A percentile compares a stretch with the other conserved stretches of the same genome.
Conservation (phyloP, 2,329 filamentous ascomycete species). For the Aspergillus sp. region DNA sequence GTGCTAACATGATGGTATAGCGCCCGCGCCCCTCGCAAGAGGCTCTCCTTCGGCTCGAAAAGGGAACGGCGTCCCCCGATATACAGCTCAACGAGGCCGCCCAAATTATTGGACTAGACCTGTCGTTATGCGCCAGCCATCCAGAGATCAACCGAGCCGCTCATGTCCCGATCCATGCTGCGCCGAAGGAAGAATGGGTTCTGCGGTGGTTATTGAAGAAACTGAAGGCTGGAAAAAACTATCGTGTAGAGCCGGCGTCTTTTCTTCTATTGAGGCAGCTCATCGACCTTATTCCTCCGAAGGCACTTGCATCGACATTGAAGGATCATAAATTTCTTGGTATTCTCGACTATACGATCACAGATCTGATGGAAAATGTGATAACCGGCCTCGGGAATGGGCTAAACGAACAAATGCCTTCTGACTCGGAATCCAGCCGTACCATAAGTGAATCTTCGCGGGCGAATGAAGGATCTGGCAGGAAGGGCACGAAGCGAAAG, state of each 20-base stretch:
- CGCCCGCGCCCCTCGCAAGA: constrained; percentile 43
- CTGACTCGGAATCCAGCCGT: constrained; percentile 37
- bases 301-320: constrained; percentile 69
- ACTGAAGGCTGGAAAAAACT: constrained; percentile 47
- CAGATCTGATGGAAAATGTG: constrained; percentile 49
- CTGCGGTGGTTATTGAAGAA: constrained; percentile 66
- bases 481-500: constrained; percentile 41
- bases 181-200: constrained; percentile 63
- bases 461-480: constrained; percentile 20
- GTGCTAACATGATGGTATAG: constrained; percentile 22
- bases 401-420: constrained; percentile 22
- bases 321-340: constrained; percentile 67
- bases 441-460: constrained; percentile 32
- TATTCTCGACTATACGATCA: constrained; percentile 65
- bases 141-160: constrained; percentile 28
- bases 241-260: constrained; percentile 44
- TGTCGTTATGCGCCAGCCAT: constrained; percentile 33
- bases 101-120: constrained; percentile 43
- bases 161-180: constrained; percentile 26
- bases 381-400: constrained; percentile 27
- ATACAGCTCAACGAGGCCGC: constrained; percentile 44
- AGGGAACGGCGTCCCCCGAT: constrained; percentile 39
- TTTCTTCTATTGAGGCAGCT: constrained; percentile 63
- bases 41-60: constrained; percentile 47
- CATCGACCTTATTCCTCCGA: constrained; percentile 67